Evolutionary conservation across 208 protist genomes (phyloP).

Genomic region (Hexamita inflata): DNA sequence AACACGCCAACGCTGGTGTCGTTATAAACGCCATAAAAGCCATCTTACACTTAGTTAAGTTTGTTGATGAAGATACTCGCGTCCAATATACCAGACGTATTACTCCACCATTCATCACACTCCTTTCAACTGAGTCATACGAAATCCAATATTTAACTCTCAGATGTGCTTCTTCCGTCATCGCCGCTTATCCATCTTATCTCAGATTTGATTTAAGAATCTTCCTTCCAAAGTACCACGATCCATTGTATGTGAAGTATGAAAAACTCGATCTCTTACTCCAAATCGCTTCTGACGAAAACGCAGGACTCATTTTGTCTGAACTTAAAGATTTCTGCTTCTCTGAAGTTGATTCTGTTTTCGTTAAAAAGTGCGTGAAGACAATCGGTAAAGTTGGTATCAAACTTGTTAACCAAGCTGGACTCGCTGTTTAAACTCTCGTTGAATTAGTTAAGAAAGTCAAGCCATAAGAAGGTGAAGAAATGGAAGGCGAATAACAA

Average conservation of each 20-base stretch:
- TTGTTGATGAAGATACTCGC: neutral
- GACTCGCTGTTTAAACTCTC: slow-evolving; percentile 26
- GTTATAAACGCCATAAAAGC: neutral
- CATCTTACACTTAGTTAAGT: neutral
- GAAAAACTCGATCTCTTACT: slow-evolving; percentile 35
- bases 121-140: slow-evolving; percentile 6
- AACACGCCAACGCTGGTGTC: slow-evolving; percentile 58
- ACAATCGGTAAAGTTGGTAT: slow-evolving; percentile 34
- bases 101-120: slow-evolving; percentile 20
- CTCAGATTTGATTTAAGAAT: neutral
- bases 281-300: slow-evolving; percentile 24
- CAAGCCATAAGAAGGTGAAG: neutral
- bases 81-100: neutral
- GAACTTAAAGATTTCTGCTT: slow-evolving; percentile 33
- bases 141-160: slow-evolving; percentile 37
- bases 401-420: neutral
- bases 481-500: slow-evolving; percentile 28
- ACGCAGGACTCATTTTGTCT: slow-evolving; percentile 15
- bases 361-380: slow-evolving; percentile 29
- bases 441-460: slow-evolving; percentile 11
- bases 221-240: slow-evolving; percentile 35
- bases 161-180: slow-evolving; percentile 5
- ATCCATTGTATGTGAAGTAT: slow-evolving; percentile 37
- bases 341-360: slow-evolving; percentile 27
- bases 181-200: slow-evolving; percentile 13